Evolutionary conservation across 2,329 filamentous ascomycete genomes (phyloP).

Genomic region (Sporothrix brasiliensis): DNA sequence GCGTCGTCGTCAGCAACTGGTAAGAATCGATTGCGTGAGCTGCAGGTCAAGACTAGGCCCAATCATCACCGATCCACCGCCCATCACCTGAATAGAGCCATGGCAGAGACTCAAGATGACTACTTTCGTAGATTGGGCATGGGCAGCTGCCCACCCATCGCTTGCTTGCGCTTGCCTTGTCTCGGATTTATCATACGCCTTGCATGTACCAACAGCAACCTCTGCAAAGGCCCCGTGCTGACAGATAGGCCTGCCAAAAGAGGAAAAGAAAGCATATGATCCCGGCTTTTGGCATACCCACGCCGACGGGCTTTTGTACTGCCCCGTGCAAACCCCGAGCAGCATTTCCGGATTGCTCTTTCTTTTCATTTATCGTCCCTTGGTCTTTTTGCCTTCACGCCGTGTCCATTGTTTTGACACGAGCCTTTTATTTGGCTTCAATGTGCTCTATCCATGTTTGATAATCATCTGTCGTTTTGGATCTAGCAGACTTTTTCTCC

Average conservation of each 20-base stretch:
- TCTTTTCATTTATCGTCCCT: not conserved
- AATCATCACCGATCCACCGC: not conserved
- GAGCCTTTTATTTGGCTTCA: not conserved
- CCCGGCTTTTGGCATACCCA: slow-evolving; percentile 6
- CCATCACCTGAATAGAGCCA: not conserved
- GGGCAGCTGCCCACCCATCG: not conserved
- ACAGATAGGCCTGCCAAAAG: not conserved
- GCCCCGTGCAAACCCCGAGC: not conserved
- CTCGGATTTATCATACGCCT: not conserved
- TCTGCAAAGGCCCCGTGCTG: not conserved
- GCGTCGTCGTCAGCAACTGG: not conserved
- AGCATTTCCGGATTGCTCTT: not conserved
- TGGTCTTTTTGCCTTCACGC: not conserved
- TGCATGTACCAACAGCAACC: not conserved
- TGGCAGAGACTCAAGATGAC: too few species aligned
- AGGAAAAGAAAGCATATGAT: not conserved
- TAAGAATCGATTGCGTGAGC: not conserved
- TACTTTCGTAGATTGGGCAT: too few species aligned
- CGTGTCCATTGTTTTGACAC: not conserved
- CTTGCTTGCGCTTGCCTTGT: not conserved
- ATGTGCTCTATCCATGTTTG: not conserved
- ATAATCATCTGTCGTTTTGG: not conserved
- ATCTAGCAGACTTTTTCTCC: too few species aligned
- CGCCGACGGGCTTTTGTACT: not conserved
- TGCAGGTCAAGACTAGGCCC: slow-evolving; percentile 4